Evolutionary conservation across 2,329 filamentous ascomycete genomes (phyloP), one percentile per base, ranked within the genome.

Genomic region (Chrysoporthe puriensis): DNA sequence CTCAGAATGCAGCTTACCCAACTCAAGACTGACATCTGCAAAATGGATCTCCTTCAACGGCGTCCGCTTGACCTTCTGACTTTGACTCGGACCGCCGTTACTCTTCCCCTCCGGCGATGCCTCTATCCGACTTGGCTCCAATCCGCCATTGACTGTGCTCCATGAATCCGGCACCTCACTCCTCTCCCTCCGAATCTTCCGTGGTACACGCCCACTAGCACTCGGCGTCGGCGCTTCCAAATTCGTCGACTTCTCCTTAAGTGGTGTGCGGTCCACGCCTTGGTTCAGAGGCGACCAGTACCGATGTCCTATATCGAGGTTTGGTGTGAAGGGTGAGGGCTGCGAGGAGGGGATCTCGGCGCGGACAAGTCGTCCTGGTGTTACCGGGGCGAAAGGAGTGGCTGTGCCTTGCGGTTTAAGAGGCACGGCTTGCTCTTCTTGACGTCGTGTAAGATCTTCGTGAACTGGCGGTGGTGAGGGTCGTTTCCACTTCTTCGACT

Each of bases 141-240:
- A 48, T 14, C 72, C 71, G 34, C 71, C 70, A 40, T 75, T 78
- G n/a, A 75, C 75, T 4, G 78, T 78, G 21, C 77, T 80, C 71
- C 78, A 84, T 9, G 83, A 83, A 66, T 85, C 83, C 62, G 83
- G 76, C 26, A 85, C 79, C 2, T 81, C 78, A n/a, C 72, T 78
- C 63, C 72, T 74, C 9, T 74, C 74, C 13, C 70, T 67, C 56
- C 42, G 57, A 26, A 60, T 40, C 13, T 76, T 77, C 7, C 70
- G 64, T 11, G 69, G 50, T 4, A 70, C 42, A 14, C 42, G 59
- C 73, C 43, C 72, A 72, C 63, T 69, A 0, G 72, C 66, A 6
- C 70, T 71, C 2, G 73, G 73, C 13, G 62, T 67, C 4, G 72
- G 70, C 0, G 67, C 73, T 9, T 71, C 69, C 0, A 75, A 71